Base-by-base conservation (phyloP, 2,329 filamentous ascomycete genomes). In the Fusarium beomiforme region DNA sequence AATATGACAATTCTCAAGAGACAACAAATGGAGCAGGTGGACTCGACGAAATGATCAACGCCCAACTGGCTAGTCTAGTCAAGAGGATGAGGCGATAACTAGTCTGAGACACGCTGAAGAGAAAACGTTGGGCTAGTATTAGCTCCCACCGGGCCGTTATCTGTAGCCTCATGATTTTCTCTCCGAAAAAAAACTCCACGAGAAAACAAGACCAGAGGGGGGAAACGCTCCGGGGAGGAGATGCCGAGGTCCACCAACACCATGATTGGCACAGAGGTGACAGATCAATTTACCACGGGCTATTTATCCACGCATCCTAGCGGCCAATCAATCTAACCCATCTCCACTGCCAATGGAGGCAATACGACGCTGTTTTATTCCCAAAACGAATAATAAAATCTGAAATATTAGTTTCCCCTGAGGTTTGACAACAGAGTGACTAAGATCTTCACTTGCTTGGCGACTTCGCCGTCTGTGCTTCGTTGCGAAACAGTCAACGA, bases 321-420 rank as follows among this genome's bases (percentile, higher is more conserved):
- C 51, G 46, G 39, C 46, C 56, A 67, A 61, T 67, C 55, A 55
- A 17, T 61, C 13, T 29, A 11, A 21, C 39, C 23, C n/a, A 60
- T 19, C 37, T 53, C 44, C 62, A 42, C 44, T 2, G 4, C 10
- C 3, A n/a, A 5, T 6, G n/a, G 23, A 16, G 16, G 12, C 21
- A 23, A 62, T 54, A 19, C 8, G 23, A 54, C 46, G 0, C 13
- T 33, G 8, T 33, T 44, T 60, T 66, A 39, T 44, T 47, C 51
- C 59, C 12, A 34, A 31, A 21, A 26, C 46, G 8, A 42, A n/a
- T 26, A 13, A 24, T 9, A 41, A n/a, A 31, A 29, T 11, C 16
- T 21, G 37, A 36, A 29, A 19, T n/a, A 17, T 37, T 29, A 33
- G 21, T n/a, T 47, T 59, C 61, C 63, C 63, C 61, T 66, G 53